Conservation (phyloP, 805 yeast species). For the Phaffomyces thermotolerans region DNA sequence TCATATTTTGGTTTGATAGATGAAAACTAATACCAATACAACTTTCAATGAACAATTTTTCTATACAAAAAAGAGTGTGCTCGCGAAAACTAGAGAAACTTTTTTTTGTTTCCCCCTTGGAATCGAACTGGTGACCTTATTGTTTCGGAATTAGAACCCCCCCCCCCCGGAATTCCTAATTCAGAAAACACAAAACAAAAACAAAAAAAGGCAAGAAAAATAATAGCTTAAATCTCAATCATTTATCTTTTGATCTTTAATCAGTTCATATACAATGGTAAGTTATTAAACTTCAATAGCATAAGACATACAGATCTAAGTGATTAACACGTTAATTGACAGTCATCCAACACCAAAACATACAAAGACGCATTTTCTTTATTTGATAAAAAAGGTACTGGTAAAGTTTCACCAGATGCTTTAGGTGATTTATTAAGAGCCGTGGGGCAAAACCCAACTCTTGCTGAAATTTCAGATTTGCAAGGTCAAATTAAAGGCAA, state of each 20-base stretch:
- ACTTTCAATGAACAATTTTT: not conserved
- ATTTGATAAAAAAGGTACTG: conserved; percentile 94
- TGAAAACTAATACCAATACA: not conserved
- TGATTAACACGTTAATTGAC: not conserved
- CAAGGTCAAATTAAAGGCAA: conserved; percentile 32
- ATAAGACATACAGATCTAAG: too few relatives aligned
- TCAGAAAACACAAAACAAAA: not conserved
- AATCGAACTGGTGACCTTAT: not conserved
- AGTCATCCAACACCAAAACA: conserved; percentile 29
- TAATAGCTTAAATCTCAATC: not conserved
- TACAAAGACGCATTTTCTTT: conserved; percentile 92
- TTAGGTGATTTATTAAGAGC: conserved; percentile 94
- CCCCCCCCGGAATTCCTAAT: not conserved
- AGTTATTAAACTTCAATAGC: not conserved
- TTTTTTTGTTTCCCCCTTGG: not conserved
- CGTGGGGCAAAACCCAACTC: conserved; percentile 96
- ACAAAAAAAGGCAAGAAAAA: not conserved
- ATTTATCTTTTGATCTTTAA: not conserved
- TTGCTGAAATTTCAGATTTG: conserved; percentile 69
- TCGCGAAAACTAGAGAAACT: too few relatives aligned
- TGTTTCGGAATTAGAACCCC: too few relatives aligned
- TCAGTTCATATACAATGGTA: not conserved
- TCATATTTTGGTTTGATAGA: conserved; percentile 14
- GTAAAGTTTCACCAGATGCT: conserved; percentile 74
- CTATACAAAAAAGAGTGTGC: not conserved